Base-by-base conservation (phyloP, 1,139 yeast genomes). In the Barnettozyma hawaiiensis region DNA sequence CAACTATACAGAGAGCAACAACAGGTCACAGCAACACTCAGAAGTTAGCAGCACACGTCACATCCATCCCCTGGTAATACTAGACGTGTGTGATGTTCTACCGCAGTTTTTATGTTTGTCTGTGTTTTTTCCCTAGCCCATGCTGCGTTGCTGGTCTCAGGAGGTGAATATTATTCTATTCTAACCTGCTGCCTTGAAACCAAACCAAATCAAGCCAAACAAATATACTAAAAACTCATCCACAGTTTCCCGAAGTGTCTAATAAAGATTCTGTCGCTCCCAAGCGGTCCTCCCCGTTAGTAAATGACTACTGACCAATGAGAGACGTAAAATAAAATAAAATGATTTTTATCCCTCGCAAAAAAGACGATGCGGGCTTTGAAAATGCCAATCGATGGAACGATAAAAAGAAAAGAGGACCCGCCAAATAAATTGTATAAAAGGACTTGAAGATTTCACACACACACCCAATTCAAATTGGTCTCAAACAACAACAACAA, bases 331-430 rank as follows among this genome's bases (percentile, higher is more conserved):
- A 24, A 23, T 14, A 12, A 19, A n/a, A 22, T 31, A 10, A 18
- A 15, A 23, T 19, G n/a, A 8, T 31, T 31, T n/a, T n/a, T n/a
- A n/a, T n/a, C 26, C 16, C n/a, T 16, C 7, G 16, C 21, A n/a
- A n/a, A n/a, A n/a, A n/a, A n/a, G n/a, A n/a, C n/a, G 20, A 23
- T n/a, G 22, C 42, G 42, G 42, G 39, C 36, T 40, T 40, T 40
- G 42, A 40, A 39, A 39, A 16, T 33, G 24, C 15, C 24, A 20
- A n/a, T 20, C 35, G 16, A 35, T 35, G 20, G 42, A 15, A 22
- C 39, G 31, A 40, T 35, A 35, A 31, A 40, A 40, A 35, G 31
- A 31, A 29, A 40, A 35, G 27, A n/a, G n/a, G n/a, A n/a, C n/a
- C 21, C 23, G 7, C 7, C 5, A 33, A 33, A n/a, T 27, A n/a